Evolutionary conservation across 352 stramenopile species (phyloP).

Genomic region (Phytophthora litchii): DNA sequence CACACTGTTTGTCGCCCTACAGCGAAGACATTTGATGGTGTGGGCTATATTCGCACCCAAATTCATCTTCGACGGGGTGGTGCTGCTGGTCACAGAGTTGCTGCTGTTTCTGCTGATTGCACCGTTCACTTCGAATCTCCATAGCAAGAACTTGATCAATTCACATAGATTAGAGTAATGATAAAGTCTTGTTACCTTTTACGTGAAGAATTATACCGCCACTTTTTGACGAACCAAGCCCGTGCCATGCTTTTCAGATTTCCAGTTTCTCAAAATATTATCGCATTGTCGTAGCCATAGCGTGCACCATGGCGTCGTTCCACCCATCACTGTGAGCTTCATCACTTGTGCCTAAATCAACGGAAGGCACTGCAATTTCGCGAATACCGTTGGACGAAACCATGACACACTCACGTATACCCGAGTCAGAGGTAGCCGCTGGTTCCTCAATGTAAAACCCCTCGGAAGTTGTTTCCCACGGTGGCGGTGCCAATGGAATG

Average conservation of each 20-base stretch:
- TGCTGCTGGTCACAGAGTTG: slow-evolving; percentile 59
- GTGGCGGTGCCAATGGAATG: slow-evolving; percentile 36
- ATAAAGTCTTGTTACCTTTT: neutral
- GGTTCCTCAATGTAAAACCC: slow-evolving; percentile 70
- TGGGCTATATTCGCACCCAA: slow-evolving; percentile 94
- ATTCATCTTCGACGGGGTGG: slow-evolving; percentile 86
- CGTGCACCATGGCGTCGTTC: slow-evolving; percentile 57
- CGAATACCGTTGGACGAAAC: slow-evolving; percentile 61
- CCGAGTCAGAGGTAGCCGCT: slow-evolving; percentile 27
- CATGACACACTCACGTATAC: slow-evolving; percentile 53
- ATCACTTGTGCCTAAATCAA: slow-evolving; percentile 12
- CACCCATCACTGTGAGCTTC: slow-evolving; percentile 45
- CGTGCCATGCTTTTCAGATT: neutral
- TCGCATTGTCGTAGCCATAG: slow-evolving; percentile 39
- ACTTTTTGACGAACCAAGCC: neutral
- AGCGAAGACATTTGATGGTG: slow-evolving; percentile 92
- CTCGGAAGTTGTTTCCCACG: slow-evolving; percentile 42
- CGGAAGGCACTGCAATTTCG: slow-evolving; percentile 39
- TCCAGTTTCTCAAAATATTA: neutral
- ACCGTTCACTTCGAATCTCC: slow-evolving; percentile 19
- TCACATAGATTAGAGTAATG: slow-evolving; percentile 25
- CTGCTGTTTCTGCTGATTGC: slow-evolving; percentile 46
- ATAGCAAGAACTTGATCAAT: slow-evolving; percentile 1
- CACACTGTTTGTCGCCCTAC: slow-evolving; percentile 83
- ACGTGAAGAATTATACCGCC: no score